Conservation (phyloP, 1,139 yeast genomes). For the Kurtzmaniella quercitrusa region DNA sequence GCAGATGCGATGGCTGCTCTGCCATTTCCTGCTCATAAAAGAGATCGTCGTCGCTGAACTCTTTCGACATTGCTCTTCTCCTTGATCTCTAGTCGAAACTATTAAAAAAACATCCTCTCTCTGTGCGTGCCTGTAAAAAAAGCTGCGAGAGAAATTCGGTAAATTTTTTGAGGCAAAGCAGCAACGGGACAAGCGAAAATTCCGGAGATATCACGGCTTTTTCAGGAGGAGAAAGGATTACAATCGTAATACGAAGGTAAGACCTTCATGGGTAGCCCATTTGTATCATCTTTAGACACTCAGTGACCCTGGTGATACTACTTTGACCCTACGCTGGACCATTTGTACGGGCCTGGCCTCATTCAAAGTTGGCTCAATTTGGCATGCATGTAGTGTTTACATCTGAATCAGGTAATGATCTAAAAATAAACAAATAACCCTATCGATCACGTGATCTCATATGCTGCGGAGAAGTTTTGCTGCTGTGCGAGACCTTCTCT, state of each 20-base stretch:
- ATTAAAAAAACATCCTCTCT: background rate
- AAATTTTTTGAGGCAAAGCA: background rate
- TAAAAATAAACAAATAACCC: background rate
- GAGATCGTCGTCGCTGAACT: conserved; percentile 12
- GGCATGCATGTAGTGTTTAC: background rate
- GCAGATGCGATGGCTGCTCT: background rate
- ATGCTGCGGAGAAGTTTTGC: background rate
- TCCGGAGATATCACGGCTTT: background rate
- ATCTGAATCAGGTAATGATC: background rate
- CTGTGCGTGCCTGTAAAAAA: background rate
- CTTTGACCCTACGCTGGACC: too few species aligned
- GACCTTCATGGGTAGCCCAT: too few species aligned
- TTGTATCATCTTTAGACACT: too few species aligned
- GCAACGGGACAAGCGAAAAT: background rate
- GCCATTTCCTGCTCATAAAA: conserved; percentile 8
- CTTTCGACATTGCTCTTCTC: conserved; percentile 1
- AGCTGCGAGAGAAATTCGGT: background rate
- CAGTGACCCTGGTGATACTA: too few species aligned
- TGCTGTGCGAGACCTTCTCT: background rate
- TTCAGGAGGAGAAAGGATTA: too few species aligned
- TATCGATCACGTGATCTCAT: background rate
- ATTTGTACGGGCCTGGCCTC: background rate
- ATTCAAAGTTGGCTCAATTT: background rate
- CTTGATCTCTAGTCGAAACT: background rate
- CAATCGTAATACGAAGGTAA: too few species aligned